phyloP scores from a whole-genome alignment of 768 basidiomycete genomes.

The Tricholoma hemisulphureum region DNA sequence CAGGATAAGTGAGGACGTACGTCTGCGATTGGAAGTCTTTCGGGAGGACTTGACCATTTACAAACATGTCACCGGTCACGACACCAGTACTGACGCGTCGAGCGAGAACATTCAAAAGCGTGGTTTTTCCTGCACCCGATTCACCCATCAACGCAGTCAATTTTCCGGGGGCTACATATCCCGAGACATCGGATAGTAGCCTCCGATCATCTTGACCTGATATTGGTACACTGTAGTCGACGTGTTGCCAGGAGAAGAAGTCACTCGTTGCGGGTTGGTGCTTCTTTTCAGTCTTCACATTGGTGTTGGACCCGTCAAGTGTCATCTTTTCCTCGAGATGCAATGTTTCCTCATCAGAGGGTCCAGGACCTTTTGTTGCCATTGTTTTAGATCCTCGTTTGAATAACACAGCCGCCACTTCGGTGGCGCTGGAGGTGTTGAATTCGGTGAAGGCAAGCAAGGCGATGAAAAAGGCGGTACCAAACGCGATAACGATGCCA shows the following conservation, averaged over 20 bases:
- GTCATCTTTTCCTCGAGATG: constrained; percentile 36
- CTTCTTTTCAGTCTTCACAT: constrained; percentile 27
- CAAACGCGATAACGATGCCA: constrained; percentile 70
- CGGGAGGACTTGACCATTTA: constrained; percentile 54
- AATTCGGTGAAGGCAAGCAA: constrained; percentile 62
- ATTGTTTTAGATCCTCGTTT: constrained; percentile 49
- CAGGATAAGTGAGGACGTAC: constrained; percentile 13
- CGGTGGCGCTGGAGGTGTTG: constrained; percentile 39
- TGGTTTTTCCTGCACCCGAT: constrained; percentile 56
- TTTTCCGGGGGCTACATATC: constrained; percentile 79
- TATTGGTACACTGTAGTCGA: constrained; percentile 65
- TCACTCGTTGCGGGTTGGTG: constrained; percentile 47
- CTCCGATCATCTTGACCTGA: constrained; percentile 39
- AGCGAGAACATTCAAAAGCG: constrained; percentile 56
- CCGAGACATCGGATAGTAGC: constrained; percentile 71
- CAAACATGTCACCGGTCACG: constrained; percentile 48
- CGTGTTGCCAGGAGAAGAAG: constrained; percentile 78
- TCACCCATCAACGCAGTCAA: constrained; percentile 76
- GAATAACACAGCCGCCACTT: constrained; percentile 54
- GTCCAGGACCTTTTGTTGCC: constrained; percentile 22
- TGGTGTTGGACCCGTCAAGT: constrained; percentile 3
- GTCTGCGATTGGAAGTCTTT: constrained; percentile 65
- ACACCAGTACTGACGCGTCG: constrained; percentile 48
- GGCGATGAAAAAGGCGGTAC: constrained; percentile 48
- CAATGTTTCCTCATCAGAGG: constrained; percentile 29